These are phyloP conservation scores for Gnetum montanum DNA, from an alignment of 75 land plant species.

Conservation along the genomic window DNA sequence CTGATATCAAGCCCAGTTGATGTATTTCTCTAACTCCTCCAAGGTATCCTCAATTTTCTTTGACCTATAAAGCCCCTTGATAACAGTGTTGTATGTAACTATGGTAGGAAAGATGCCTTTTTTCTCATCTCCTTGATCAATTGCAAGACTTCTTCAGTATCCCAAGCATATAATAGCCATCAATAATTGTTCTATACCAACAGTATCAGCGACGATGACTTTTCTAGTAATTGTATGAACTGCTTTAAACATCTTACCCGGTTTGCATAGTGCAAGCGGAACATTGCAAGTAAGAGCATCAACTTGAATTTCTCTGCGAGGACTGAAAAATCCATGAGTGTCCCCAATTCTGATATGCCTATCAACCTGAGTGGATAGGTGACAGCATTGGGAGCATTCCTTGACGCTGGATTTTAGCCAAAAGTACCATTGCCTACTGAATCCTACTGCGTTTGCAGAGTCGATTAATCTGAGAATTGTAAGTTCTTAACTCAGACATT, in stretches of 20 bases:
- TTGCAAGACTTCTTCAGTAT: conserved; percentile 19
- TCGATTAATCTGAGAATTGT: conserved; percentile 41
- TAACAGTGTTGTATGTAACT: conserved; percentile 46
- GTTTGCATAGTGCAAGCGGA: conserved; percentile 55
- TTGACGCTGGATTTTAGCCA: conserved; percentile 31
- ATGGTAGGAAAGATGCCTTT: conserved; percentile 17
- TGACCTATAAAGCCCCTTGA: conserved; percentile 39
- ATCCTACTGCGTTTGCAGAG: conserved; percentile 30
- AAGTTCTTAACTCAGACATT: conserved; percentile 32
- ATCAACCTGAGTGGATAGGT: conserved; percentile 45
- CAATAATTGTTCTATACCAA: conserved; percentile 36
- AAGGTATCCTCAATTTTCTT: conserved; percentile 36
- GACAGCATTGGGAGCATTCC: conserved; percentile 26
- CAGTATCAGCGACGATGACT: conserved; percentile 26
- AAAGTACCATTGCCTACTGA: conserved; percentile 25
- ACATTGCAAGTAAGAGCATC: conserved; percentile 27
- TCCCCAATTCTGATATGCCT: conserved; percentile 17
- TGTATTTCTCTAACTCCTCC: conserved; percentile 43
- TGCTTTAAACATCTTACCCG: conserved; percentile 38
- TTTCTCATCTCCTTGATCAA: conserved; percentile 25
- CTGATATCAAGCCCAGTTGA: conserved; percentile 32
- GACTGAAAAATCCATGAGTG: conserved; percentile 15
- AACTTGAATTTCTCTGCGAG: conserved; percentile 23
- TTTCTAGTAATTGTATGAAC: conserved; percentile 24
- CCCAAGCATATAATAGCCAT: conserved; percentile 24